Base-by-base conservation (phyloP, 192 early-diverging fungal species). In the Mortierella claussenii region DNA sequence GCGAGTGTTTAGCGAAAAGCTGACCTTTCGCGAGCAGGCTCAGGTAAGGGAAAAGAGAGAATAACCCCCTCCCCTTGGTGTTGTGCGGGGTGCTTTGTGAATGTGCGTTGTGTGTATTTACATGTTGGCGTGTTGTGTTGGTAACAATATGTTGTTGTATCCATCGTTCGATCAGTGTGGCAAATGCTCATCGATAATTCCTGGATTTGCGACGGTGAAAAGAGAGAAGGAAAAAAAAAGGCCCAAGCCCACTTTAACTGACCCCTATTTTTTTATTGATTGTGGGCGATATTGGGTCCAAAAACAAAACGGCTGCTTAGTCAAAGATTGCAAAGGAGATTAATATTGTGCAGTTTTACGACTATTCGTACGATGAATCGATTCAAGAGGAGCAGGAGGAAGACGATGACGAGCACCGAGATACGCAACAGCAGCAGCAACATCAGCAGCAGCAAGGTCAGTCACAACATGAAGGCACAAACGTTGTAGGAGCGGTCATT, bases 321-420 rank as follows among this genome's bases (percentile, higher is more conserved):
- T 76, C 73, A 52, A 76, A 76, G 65, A 62, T 76, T 55, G 64
- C 63, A 24, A 76, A 62, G 58, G 73, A 76, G 46, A 76, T 67
- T 53, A 76, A 67, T 27, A 67, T 61, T 44, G 46, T 42, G 21
- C 58, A 66, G 53, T 61, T 76, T 26, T 67, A 76, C 23, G 64
- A 76, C 15, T 34, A 62, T 24, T 67, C 73, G 13, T 55, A 55
- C 46, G 73, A 76, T 11, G 44, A 42, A 2, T 61, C 57, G 24
- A 42, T 60, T 18, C 70, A 43, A 33, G 70, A 65, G 33, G 57
- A 60, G 31, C 7, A 33, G 15, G 60, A 51, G 26, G 21, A 56
- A 27, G 43, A n/a, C 31, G 30, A 18, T 23, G 62, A n/a, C n/a
- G n/a, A n/a, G n/a, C n/a, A n/a, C n/a, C n/a, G n/a, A n/a, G 40